Evolutionary conservation across 164 flowering plant genomes (phyloP).

Genomic region (Nymphaea colorata): DNA sequence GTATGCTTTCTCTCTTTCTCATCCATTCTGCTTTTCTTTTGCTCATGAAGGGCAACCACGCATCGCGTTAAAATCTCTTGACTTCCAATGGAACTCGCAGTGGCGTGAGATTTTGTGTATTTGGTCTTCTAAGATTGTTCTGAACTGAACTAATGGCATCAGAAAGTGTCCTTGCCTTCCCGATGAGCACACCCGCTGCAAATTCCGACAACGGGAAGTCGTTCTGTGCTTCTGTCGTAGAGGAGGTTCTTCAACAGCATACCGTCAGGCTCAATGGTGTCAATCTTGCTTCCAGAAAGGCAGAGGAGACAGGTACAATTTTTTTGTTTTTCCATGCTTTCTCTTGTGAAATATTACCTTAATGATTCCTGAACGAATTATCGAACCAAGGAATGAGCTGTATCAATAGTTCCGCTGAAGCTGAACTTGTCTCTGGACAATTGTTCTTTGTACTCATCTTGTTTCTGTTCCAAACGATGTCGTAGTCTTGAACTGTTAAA

Average conservation of each 20-base stretch:
- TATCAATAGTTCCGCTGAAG: too few species aligned
- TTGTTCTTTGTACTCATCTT: too few species aligned
- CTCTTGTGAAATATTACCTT: background rate
- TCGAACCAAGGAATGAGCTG: background rate
- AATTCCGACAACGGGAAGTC: background rate
- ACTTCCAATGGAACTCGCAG: background rate
- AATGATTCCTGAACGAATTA: background rate
- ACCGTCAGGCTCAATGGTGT: constrained; percentile 20
- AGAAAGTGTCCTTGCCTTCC: background rate
- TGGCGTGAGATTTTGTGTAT: background rate
- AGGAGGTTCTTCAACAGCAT: constrained; percentile 50
- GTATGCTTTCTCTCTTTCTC: background rate
- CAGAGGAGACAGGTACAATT: constrained; percentile 52
- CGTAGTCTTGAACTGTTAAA: too few species aligned
- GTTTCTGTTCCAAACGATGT: too few species aligned
- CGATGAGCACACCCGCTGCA: background rate
- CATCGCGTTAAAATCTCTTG: background rate
- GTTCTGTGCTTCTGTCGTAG: constrained; percentile 33
- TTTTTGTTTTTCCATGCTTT: background rate
- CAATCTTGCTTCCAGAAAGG: constrained; percentile 47
- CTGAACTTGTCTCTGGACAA: too few species aligned
- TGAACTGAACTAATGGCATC: background rate
- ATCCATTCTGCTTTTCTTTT: background rate
- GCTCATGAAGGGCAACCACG: background rate
- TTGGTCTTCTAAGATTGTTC: background rate